phyloP scores from a whole-genome alignment of 192 early-diverging fungal genomes.

The Coemansia sp. region DNA sequence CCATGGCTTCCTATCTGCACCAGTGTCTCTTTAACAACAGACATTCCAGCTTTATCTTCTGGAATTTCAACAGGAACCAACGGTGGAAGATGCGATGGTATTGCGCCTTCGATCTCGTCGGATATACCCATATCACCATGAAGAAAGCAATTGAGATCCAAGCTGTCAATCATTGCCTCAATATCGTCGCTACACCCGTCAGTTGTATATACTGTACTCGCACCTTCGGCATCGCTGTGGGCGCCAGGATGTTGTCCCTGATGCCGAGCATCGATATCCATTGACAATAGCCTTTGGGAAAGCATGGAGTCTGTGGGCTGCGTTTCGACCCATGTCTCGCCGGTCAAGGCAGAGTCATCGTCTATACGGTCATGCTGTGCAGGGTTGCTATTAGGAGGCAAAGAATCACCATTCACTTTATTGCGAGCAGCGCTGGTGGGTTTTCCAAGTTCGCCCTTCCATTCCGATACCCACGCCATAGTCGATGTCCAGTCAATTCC shows the following conservation, averaged over 20 bases:
- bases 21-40: background rate
- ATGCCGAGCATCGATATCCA: background rate
- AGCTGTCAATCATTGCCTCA: slow-evolving; percentile 21
- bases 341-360: background rate
- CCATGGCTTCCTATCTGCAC: background rate
- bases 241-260: background rate
- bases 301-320: background rate
- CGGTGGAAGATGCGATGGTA: slow-evolving; percentile 43
- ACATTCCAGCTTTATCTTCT: slow-evolving; percentile 3
- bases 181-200: slow-evolving; percentile 16
- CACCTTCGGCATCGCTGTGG: background rate
- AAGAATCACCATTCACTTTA: background rate
- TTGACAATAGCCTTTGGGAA: background rate
- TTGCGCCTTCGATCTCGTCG: slow-evolving; percentile 21
- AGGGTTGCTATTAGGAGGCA: background rate
- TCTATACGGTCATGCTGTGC: background rate
- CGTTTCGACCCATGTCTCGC: background rate
- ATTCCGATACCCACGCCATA: slow-evolving; percentile 33
- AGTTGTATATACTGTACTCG: background rate
- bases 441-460: slow-evolving; percentile 35
- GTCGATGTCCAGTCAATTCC: slow-evolving; percentile 29
- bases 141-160: slow-evolving; percentile 33
- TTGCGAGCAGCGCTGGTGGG: too few relatives aligned
- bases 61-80: slow-evolving; percentile 17
- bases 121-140: slow-evolving; percentile 19